A percentile compares a stretch with the other conserved stretches of the same genome.
Conservation (phyloP, 495 filamentous ascomycete species). For the Podospora comata region DNA sequence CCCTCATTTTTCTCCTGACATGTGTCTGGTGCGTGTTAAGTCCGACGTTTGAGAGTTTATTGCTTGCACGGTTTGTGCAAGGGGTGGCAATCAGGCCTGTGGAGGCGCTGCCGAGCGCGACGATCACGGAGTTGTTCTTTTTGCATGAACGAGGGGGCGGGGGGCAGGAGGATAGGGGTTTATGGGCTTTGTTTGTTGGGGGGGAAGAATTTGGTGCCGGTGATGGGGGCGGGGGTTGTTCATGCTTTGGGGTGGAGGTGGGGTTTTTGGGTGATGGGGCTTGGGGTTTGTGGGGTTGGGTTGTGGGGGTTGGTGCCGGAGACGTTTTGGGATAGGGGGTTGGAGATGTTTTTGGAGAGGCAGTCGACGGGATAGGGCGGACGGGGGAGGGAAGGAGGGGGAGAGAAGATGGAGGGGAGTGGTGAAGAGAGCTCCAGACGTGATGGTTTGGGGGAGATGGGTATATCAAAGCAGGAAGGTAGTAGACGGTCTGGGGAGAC, state of each 20-base stretch:
- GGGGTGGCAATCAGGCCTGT: conserved; percentile 85
- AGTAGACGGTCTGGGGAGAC: background rate
- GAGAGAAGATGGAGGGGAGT: no score
- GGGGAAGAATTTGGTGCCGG: conserved; percentile 89
- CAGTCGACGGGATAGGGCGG: no score
- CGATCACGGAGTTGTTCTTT: conserved; percentile 95
- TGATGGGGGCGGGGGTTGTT: conserved; percentile 85
- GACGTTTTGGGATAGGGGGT: conserved; percentile 83
- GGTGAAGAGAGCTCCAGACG: no score
- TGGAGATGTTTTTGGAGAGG: background rate
- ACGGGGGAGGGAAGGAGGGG: no score
- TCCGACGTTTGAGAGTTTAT: conserved; percentile 72
- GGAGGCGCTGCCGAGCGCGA: conserved; percentile 89
- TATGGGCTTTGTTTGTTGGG: conserved; percentile 87
- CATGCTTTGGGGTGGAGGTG: conserved; percentile 77
- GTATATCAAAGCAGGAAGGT: background rate
- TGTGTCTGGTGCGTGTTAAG: conserved; percentile 85
- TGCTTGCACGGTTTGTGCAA: conserved; percentile 82
- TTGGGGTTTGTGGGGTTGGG: conserved; percentile 56
- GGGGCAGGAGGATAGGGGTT: conserved; percentile 67
- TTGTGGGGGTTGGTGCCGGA: conserved; percentile 86
- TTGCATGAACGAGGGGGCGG: conserved; percentile 87
- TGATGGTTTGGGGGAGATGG: no score
- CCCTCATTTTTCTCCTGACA: conserved; percentile 69
- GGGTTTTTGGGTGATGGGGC: conserved; percentile 89